A percentile compares a stretch with the other conserved stretches of the same genome.
Evolutionary conservation across 495 filamentous ascomycete genomes (phyloP).

Genomic region (Parachaetomium inaequale): DNA sequence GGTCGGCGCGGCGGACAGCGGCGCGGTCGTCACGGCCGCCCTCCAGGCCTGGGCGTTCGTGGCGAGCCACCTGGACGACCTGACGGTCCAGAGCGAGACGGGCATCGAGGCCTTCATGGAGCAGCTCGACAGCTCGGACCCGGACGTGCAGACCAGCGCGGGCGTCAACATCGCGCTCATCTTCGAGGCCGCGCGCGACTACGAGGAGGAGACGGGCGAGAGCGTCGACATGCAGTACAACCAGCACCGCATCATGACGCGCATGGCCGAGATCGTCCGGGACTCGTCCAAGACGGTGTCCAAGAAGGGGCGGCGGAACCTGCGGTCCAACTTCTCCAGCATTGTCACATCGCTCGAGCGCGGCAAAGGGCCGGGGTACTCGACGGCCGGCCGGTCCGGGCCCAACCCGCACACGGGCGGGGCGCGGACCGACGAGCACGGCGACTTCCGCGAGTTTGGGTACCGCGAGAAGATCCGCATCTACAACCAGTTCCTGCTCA

Average conservation of each 20-base stretch:
- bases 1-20: slow-evolving; percentile 70
- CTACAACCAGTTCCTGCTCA: slow-evolving; percentile 66
- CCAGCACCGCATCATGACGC: slow-evolving; percentile 58
- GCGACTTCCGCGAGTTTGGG: slow-evolving; percentile 72
- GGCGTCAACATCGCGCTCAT: slow-evolving; percentile 88
- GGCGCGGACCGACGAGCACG: slow-evolving; percentile 63
- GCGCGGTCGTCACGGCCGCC: slow-evolving; percentile 74
- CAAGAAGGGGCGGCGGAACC: slow-evolving; percentile 71
- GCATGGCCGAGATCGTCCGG: slow-evolving; percentile 48
- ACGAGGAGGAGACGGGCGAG: slow-evolving; percentile 61
- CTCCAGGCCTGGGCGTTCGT: slow-evolving; percentile 86
- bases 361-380: slow-evolving; percentile 47
- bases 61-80: slow-evolving; percentile 75
- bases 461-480: slow-evolving; percentile 74
- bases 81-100: slow-evolving; percentile 66
- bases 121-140: slow-evolving; percentile 75
- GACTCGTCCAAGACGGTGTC: slow-evolving; percentile 68
- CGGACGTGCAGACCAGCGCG: slow-evolving; percentile 76
- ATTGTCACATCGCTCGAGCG: slow-evolving; percentile 82
- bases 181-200: slow-evolving; percentile 72
- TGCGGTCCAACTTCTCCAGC: slow-evolving; percentile 75
- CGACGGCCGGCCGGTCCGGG: slow-evolving; percentile 38
- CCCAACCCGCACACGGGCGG: slow-evolving; percentile 42
- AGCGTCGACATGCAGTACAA: slow-evolving; percentile 41
- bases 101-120: slow-evolving; percentile 86